Conservation (phyloP, 2,329 filamentous ascomycete species). For the Beauveria sp. region DNA sequence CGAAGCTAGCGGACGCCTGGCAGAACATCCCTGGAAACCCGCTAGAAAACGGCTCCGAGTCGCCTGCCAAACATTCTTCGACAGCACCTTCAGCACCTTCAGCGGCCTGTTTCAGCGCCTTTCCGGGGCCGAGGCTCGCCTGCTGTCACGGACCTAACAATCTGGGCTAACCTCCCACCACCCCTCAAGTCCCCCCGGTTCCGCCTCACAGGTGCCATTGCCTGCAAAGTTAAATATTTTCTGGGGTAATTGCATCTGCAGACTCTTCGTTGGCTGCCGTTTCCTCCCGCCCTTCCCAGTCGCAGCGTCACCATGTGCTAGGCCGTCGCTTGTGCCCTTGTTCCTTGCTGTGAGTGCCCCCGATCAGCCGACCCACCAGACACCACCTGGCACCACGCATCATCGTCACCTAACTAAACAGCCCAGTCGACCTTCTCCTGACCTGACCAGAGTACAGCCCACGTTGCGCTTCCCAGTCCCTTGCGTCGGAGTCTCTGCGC, state of each 20-base stretch:
- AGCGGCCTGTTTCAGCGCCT: background rate
- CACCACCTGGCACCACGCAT: background rate
- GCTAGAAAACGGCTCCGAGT: too few relatives aligned
- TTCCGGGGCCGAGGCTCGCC: conserved; percentile 6
- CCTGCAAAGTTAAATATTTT: background rate
- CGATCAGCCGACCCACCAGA: conserved; percentile 6
- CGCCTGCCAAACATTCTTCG: too few relatives aligned
- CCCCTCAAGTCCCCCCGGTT: conserved; percentile 2
- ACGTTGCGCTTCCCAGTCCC: conserved; percentile 1
- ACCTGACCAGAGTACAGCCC: conserved; percentile 2
- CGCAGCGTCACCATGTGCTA: conserved; percentile 8
- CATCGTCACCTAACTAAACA: conserved; percentile 2
- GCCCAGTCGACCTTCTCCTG: conserved; percentile 3
- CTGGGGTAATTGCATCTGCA: background rate
- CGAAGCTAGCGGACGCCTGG: background rate
- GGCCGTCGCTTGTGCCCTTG: conserved; percentile 1
- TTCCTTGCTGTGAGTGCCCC: conserved; percentile 12
- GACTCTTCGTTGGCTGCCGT: background rate
- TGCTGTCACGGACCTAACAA: background rate
- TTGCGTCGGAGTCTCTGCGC: conserved; percentile 1
- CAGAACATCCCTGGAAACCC: too few relatives aligned
- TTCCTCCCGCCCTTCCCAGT: background rate
- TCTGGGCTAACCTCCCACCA: background rate
- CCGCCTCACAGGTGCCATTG: background rate
- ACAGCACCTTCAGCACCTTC: background rate